Conservation (phyloP, 495 filamentous ascomycete species). For the Darksidea phi region DNA sequence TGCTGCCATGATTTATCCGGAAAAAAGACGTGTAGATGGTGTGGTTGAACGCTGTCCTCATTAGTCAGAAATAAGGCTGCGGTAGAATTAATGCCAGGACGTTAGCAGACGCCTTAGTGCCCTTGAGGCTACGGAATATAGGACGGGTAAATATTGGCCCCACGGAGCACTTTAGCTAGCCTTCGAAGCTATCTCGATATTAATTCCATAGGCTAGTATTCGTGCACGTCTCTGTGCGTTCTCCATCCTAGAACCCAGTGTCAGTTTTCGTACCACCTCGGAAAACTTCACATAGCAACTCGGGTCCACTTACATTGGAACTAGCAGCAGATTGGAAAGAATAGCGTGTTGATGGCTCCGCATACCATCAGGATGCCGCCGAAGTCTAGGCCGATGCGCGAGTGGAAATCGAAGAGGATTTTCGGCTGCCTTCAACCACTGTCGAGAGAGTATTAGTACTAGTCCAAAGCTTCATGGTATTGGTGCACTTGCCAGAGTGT, state of each 20-base stretch:
- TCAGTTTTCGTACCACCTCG: neutral
- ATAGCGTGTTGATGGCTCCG: slow-evolving; percentile 52
- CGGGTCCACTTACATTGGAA: slow-evolving; percentile 46
- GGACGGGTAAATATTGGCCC: too few relatives aligned
- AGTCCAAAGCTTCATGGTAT: too few relatives aligned
- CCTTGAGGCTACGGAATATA: too few relatives aligned
- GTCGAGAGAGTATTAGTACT: too few relatives aligned
- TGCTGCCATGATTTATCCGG: too few relatives aligned
- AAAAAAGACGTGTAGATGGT: too few relatives aligned
- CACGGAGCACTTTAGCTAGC: too few relatives aligned
- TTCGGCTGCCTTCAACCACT: slow-evolving; percentile 62
- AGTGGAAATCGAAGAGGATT: slow-evolving; percentile 61
- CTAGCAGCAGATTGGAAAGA: slow-evolving; percentile 63
- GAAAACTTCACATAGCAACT: neutral
- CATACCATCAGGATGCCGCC: slow-evolving; percentile 62
- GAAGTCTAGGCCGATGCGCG: slow-evolving; percentile 62
- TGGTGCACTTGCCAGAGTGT: slow-evolving; percentile 58
- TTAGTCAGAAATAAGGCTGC: too few relatives aligned
- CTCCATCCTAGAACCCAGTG: slow-evolving; percentile 1
- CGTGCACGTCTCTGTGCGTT: slow-evolving; percentile 4
- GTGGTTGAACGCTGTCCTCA: too few relatives aligned
- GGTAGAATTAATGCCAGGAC: too few relatives aligned
- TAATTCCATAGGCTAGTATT: slow-evolving; percentile 7
- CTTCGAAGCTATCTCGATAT: too few relatives aligned
- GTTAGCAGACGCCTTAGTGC: too few relatives aligned